Conservation (phyloP, 2,329 filamentous ascomycete species). For the Fusarium sp. region DNA sequence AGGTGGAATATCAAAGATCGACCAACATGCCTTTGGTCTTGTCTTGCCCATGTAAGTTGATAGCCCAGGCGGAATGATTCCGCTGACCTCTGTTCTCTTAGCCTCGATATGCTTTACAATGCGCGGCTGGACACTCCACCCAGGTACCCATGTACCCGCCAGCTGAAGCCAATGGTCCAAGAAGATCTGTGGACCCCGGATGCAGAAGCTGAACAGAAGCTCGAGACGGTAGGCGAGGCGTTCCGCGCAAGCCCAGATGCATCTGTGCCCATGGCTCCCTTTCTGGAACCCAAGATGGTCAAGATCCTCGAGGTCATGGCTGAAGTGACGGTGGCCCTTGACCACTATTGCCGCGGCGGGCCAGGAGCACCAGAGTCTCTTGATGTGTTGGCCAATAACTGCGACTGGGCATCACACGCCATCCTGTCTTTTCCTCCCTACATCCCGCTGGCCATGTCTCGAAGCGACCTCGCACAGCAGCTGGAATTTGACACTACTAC, state of each 20-base stretch:
- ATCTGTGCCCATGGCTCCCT: neutral
- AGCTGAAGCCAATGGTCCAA: neutral
- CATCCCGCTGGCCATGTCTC: neutral
- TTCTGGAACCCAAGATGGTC: neutral
- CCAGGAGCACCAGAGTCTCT: neutral
- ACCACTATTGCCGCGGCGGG: neutral
- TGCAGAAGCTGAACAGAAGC: neutral
- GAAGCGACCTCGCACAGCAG: neutral
- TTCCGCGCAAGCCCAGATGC: neutral
- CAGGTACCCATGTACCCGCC: neutral
- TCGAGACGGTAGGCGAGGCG: neutral
- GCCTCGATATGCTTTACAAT: neutral
- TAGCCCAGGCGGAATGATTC: too few species aligned
- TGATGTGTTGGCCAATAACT: neutral
- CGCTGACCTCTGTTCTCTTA: neutral
- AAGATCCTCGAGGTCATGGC: neutral
- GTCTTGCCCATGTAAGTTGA: neutral
- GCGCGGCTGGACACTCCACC: neutral
- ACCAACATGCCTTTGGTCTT: slow-evolving; percentile 1
- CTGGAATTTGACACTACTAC: too few species aligned
- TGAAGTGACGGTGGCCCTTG: neutral
- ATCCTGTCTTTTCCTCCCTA: neutral
- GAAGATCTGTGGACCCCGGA: neutral
- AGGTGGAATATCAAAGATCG: neutral
- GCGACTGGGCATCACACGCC: neutral